Percentiles rank a stretch among this genome's conserved stretches.
Conservation (phyloP, 2,329 filamentous ascomycete genomes). For the Nemania sp. region DNA sequence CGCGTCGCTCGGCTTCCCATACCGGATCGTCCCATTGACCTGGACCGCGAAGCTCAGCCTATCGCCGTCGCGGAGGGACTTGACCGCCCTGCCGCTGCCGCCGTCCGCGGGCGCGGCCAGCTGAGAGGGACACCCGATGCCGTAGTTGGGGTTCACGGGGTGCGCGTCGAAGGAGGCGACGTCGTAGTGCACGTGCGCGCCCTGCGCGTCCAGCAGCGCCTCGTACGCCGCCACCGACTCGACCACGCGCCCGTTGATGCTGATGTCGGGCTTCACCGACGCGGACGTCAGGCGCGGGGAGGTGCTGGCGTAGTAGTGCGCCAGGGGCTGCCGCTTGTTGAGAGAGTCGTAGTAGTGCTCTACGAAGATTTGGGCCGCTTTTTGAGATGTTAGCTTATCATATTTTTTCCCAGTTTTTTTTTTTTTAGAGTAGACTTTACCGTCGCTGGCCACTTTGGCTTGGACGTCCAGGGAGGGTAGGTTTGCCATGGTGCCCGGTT, state of each 20-base stretch:
- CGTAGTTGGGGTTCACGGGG: slow-evolving; percentile 77
- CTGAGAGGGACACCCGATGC: slow-evolving; percentile 65
- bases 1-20: slow-evolving; percentile 53
- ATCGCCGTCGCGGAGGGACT: slow-evolving; percentile 58
- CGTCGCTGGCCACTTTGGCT: slow-evolving; percentile 52
- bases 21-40: slow-evolving; percentile 59
- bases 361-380: slow-evolving; percentile 78
- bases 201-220: slow-evolving; percentile 73
- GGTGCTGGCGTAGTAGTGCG: slow-evolving; percentile 76
- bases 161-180: slow-evolving; percentile 82
- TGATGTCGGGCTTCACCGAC: slow-evolving; percentile 73
- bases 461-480: slow-evolving; percentile 46
- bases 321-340: slow-evolving; percentile 69
- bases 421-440: slow-evolving; percentile 42
- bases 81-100: slow-evolving; percentile 39
- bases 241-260: slow-evolving; percentile 80
- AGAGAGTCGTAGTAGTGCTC: slow-evolving; percentile 82
- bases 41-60: slow-evolving; percentile 79
- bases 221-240: slow-evolving; percentile 72
- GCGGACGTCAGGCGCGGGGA: slow-evolving; percentile 63
- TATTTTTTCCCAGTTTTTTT: background rate
- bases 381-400: slow-evolving; percentile 15
- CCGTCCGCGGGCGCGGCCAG: slow-evolving; percentile 37
- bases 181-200: slow-evolving; percentile 69
- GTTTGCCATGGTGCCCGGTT: slow-evolving; percentile 39